Percentiles rank a stretch among this genome's conserved stretches.
Conservation (phyloP, 305 asterid genomes). For the Solanum hybrid region DNA sequence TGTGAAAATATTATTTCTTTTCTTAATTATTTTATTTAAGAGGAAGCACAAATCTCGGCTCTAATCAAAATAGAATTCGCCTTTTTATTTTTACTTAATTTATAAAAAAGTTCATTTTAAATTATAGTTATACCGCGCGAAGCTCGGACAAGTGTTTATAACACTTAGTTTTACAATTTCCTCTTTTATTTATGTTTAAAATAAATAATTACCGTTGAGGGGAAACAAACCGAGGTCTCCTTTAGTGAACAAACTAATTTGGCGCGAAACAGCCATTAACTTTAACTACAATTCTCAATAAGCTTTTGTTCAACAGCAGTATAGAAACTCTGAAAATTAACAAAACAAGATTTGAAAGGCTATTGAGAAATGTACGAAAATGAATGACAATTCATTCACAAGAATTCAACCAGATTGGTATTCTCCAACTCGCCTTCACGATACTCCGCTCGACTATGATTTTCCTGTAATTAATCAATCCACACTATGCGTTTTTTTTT, state of each 20-base stretch:
- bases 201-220: neutral
- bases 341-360: neutral
- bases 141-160: too few relatives aligned
- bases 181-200: neutral
- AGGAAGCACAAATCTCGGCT: neutral
- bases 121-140: too few relatives aligned
- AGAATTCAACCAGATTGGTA: conserved; percentile 51
- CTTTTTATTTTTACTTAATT: too few relatives aligned
- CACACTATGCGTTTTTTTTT: neutral
- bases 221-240: neutral
- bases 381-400: conserved; percentile 25
- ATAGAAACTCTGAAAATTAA: neutral
- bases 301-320: neutral
- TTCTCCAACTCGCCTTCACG: conserved; percentile 74
- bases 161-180: neutral
- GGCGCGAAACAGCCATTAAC: neutral
- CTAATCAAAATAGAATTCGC: too few relatives aligned
- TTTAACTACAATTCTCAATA: neutral
- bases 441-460: conserved; percentile 48
- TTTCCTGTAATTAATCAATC: conserved; percentile 40
- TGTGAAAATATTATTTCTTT: too few relatives aligned
- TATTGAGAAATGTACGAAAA: neutral
- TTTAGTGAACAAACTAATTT: neutral
- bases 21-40: neutral
- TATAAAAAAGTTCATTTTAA: neutral